Percentiles rank a stretch among this genome's conserved stretches.
Conservation (phyloP, 805 yeast genomes). For the Suhomyces pyralidae region DNA sequence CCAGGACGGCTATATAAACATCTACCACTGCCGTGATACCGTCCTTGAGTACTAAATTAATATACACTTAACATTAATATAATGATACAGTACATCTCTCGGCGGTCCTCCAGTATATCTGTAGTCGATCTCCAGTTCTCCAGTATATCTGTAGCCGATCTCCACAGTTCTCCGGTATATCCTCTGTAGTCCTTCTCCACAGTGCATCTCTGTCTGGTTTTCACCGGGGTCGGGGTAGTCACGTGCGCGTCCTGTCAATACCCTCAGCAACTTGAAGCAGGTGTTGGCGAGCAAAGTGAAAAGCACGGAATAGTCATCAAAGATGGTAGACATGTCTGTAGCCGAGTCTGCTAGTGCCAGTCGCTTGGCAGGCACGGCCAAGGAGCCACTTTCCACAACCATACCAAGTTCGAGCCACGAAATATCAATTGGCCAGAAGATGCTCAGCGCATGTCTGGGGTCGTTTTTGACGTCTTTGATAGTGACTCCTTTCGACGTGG, state of each 20-base stretch:
- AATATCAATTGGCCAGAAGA: conserved; percentile 55
- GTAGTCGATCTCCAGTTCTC: no score
- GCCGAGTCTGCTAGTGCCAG: not conserved
- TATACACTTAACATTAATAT: no score
- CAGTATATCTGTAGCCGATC: no score
- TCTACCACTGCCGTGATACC: conserved; percentile 47
- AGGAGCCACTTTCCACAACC: not conserved
- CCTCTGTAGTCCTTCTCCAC: no score
- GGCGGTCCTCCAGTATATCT: no score
- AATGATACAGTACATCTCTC: no score
- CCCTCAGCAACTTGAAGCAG: not conserved
- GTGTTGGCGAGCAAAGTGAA: not conserved
- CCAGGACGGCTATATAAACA: conserved; percentile 68
- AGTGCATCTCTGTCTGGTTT: not conserved
- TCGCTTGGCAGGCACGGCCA: not conserved
- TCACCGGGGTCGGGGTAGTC: not conserved
- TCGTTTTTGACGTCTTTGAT: conserved; percentile 68
- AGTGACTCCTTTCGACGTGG: conserved; percentile 80
- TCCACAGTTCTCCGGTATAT: no score
- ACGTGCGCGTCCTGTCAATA: not conserved
- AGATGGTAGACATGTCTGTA: not conserved
- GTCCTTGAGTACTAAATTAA: conserved; percentile 36
- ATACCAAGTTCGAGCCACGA: conserved; percentile 6
- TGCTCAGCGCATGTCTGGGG: conserved; percentile 78
- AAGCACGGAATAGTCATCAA: not conserved